These are phyloP conservation scores for Cladosporium velox DNA, from an alignment of 2,329 filamentous ascomycete genomes.

Conservation along the genomic window DNA sequence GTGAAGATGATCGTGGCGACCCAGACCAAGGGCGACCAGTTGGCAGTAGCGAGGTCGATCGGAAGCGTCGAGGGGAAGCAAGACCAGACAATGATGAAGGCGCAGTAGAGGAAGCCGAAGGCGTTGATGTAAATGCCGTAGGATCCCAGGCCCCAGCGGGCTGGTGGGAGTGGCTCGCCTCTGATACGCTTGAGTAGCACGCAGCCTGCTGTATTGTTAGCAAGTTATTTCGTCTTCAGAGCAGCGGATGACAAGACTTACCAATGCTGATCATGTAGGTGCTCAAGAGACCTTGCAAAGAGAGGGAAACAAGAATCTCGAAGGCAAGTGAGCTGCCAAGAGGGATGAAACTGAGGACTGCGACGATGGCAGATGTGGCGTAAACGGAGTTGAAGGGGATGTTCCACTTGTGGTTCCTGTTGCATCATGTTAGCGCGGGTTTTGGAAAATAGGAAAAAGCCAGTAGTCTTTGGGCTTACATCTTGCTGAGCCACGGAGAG, in stretches of 20 bases:
- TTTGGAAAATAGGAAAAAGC: not conserved
- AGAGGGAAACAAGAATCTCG: slow-evolving; percentile 38
- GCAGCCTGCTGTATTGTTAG: slow-evolving; percentile 25
- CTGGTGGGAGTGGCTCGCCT: slow-evolving; percentile 28
- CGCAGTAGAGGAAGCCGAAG: slow-evolving; percentile 31
- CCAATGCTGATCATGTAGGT: slow-evolving; percentile 40
- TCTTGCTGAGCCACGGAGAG: slow-evolving; percentile 33
- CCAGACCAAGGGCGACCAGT: slow-evolving; percentile 37
- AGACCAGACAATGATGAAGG: slow-evolving; percentile 35
- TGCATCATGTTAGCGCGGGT: slow-evolving; percentile 2
- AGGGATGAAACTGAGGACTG: slow-evolving; percentile 39
- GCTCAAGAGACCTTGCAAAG: slow-evolving; percentile 36
- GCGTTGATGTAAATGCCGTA: slow-evolving; percentile 31
- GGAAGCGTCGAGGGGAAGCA: slow-evolving; percentile 36
- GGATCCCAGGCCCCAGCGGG: slow-evolving; percentile 30
- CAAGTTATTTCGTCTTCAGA: not conserved
- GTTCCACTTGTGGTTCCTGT: slow-evolving; percentile 25
- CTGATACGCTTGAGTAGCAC: slow-evolving; percentile 27
- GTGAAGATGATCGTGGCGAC: slow-evolving; percentile 32
- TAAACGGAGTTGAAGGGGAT: slow-evolving; percentile 40
- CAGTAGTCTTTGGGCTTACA: slow-evolving; percentile 28
- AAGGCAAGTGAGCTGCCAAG: slow-evolving; percentile 40
- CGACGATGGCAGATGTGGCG: slow-evolving; percentile 33
- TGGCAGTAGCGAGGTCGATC: slow-evolving; percentile 30
- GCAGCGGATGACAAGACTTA: not conserved